Conservation (phyloP, 1,284 basidiomycete species). For the Puccinia horiana region DNA sequence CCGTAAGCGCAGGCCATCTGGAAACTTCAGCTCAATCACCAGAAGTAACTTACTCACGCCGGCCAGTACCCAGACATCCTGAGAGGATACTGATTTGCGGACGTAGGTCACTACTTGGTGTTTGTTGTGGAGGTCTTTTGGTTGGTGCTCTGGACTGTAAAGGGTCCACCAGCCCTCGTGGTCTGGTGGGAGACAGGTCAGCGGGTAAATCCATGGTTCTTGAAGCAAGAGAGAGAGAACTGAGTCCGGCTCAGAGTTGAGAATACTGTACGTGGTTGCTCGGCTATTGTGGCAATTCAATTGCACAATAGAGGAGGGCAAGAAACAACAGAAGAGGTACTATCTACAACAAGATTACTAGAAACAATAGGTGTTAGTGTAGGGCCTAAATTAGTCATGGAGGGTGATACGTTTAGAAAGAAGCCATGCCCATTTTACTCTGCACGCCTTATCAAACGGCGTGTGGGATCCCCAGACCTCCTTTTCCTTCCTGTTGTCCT, state of each 20-base stretch:
- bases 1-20: neutral
- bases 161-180: conserved; percentile 18
- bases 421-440: neutral
- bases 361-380: neutral
- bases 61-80: neutral
- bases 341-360: neutral
- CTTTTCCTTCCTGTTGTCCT: neutral
- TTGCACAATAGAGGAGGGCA: neutral
- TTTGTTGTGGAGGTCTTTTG: neutral
- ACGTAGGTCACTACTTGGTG: neutral
- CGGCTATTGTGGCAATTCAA: conserved; percentile 18
- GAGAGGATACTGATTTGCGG: neutral
- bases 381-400: neutral
- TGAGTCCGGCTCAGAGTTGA: neutral
- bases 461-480: neutral
- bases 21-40: neutral
- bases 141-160: neutral
- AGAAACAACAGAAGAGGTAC: neutral
- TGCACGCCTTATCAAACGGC: conserved; percentile 13
- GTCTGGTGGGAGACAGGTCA: neutral
- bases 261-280: neutral
- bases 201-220: conserved; percentile 3
- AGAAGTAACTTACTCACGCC: neutral
- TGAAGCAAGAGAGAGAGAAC: neutral
- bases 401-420: neutral